These are phyloP conservation scores for Tripterygium wilfordii DNA, from an alignment of 177 flowering plant genomes.

Conservation along the genomic window DNA sequence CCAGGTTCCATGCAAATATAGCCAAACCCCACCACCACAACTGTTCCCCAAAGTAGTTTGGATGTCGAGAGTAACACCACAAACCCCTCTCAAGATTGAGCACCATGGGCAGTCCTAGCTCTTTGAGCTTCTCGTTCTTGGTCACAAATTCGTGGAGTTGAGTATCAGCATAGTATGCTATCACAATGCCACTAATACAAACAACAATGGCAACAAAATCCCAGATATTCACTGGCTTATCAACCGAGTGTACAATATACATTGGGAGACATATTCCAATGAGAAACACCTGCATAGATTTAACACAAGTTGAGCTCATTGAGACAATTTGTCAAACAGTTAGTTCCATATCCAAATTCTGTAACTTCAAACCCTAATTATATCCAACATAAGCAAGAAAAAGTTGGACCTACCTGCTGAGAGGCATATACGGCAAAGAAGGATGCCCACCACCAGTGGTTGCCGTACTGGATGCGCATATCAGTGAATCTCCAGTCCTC, in stretches of 20 bases:
- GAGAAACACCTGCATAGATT: constrained; percentile 55
- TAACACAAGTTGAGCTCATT: not conserved
- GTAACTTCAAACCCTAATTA: not conserved
- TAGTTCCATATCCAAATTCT: not conserved
- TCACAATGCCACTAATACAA: constrained; percentile 49
- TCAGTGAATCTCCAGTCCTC: constrained; percentile 93
- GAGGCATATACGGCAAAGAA: constrained; percentile 71
- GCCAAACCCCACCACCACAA: constrained; percentile 99
- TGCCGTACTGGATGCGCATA: constrained; percentile 63
- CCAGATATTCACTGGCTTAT: constrained; percentile 59
- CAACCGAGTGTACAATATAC: constrained; percentile 59
- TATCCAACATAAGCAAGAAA: not conserved
- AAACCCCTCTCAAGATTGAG: constrained; percentile 64
- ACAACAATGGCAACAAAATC: constrained; percentile 46
- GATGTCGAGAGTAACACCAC: constrained; percentile 86
- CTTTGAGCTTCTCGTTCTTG: constrained; percentile 42
- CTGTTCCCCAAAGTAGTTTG: constrained; percentile 97
- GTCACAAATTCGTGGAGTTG: constrained; percentile 69
- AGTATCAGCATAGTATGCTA: constrained; percentile 79
- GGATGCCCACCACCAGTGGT: constrained; percentile 91
- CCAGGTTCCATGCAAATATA: constrained; percentile 75
- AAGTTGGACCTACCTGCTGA: constrained; percentile 55
- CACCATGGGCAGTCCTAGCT: constrained; percentile 40
- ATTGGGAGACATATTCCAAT: constrained; percentile 78
- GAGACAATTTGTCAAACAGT: constrained; percentile 17